phyloP scores from a whole-genome alignment of 306 rosid species.

The Astragalus glycyphyllos region DNA sequence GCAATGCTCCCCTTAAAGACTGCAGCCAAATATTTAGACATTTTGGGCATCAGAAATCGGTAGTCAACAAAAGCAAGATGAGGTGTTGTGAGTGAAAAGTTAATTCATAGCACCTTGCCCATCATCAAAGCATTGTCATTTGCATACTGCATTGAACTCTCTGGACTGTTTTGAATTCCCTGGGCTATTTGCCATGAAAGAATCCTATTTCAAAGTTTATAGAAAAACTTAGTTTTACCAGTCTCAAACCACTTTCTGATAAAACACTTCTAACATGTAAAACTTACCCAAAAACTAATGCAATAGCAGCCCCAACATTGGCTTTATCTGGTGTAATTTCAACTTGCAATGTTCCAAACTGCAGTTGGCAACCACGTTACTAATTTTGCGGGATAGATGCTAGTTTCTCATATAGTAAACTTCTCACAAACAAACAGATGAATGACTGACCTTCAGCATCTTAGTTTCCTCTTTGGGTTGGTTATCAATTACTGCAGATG shows the following conservation, averaged over 20 bases:
- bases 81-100: constrained; percentile 12
- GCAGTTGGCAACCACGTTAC: constrained; percentile 47
- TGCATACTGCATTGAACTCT: constrained; percentile 77
- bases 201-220: constrained; percentile 56
- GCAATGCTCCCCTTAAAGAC: constrained; percentile 84
- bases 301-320: constrained; percentile 69
- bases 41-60: constrained; percentile 35
- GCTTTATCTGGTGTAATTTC: constrained; percentile 83
- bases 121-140: constrained; percentile 86
- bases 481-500: constrained; percentile 52
- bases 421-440: constrained; percentile 35
- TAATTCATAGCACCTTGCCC: constrained; percentile 71
- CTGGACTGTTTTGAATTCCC: constrained; percentile 80
- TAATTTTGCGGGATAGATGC: constrained; percentile 32
- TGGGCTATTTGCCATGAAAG: constrained; percentile 87
- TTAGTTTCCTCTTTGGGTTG: constrained; percentile 63
- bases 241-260: constrained; percentile 22
- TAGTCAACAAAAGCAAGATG: constrained; percentile 13
- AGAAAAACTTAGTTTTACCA: constrained; percentile 9
- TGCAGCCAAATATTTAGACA: constrained; percentile 45
- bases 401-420: constrained; percentile 23
- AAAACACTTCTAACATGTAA: constrained; percentile 17
- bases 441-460: constrained; percentile 67
- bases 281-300: constrained; percentile 72
- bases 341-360: constrained; percentile 94